Evolutionary conservation across 805 yeast genomes (phyloP).

Genomic region (Yamadazyma philogaea): DNA sequence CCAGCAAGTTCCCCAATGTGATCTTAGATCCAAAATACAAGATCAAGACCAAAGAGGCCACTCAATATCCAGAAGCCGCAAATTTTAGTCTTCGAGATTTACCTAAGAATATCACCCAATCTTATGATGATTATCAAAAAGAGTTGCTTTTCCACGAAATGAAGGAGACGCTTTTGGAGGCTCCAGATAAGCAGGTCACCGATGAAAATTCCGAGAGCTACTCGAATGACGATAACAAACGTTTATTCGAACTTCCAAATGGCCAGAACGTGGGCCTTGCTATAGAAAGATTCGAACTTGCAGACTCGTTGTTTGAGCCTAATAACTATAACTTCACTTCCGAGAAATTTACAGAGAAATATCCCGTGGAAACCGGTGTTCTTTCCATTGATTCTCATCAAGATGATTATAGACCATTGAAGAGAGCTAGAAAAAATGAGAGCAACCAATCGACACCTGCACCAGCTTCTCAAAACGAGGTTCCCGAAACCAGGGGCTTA

Average conservation of each 20-base stretch:
- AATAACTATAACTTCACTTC: conserved; percentile 35
- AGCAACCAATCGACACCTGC: conserved; percentile 30
- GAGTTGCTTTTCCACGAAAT: conserved; percentile 62
- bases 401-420: conserved; percentile 71
- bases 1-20: conserved; percentile 21
- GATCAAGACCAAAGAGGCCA: conserved; percentile 44
- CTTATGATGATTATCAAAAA: conserved; percentile 56
- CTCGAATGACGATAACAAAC: conserved; percentile 18
- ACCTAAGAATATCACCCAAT: conserved; percentile 36
- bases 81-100: conserved; percentile 19
- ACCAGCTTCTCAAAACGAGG: conserved; percentile 15
- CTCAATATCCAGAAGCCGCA: conserved; percentile 31
- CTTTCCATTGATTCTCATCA: conserved; percentile 41
- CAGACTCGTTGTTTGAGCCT: conserved; percentile 75
- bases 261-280: conserved; percentile 65
- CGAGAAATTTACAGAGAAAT: conserved; percentile 21
- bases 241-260: conserved; percentile 72
- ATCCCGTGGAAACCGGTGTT: conserved; percentile 51
- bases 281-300: conserved; percentile 57
- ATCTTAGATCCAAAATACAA: conserved; percentile 34
- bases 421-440: conserved; percentile 51
- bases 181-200: conserved; percentile 40
- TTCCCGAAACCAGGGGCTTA: conserved; percentile 41
- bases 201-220: conserved; percentile 19
- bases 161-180: conserved; percentile 67